These are phyloP conservation scores for Domatiomyces catenatus DNA, from an alignment of 2,329 filamentous ascomycete species.

Conservation along the genomic window DNA sequence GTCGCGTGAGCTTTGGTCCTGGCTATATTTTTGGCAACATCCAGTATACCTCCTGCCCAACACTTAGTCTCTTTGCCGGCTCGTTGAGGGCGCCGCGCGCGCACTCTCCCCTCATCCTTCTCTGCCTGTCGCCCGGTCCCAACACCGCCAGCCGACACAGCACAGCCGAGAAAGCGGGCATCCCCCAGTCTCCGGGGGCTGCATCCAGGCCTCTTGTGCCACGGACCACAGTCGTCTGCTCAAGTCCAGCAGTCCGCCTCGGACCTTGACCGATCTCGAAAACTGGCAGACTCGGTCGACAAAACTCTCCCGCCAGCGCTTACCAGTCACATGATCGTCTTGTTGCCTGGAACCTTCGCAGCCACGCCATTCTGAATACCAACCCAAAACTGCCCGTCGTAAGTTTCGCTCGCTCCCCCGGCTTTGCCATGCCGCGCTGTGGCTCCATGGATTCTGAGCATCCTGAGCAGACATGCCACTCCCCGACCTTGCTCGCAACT, in stretches of 20 bases:
- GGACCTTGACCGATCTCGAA: background rate
- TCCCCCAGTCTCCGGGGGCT: background rate
- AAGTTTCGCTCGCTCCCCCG: background rate
- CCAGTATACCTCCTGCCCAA: background rate
- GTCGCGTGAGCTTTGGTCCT: background rate
- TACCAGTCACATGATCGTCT: background rate
- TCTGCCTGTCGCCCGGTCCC: background rate
- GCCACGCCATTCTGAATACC: background rate
- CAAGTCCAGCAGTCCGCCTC: background rate
- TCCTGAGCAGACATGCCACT: slow-evolving; percentile 1
- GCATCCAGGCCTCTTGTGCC: background rate
- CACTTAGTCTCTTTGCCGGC: background rate
- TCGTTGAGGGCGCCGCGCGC: background rate
- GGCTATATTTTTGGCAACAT: background rate
- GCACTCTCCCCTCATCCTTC: background rate
- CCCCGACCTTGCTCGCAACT: background rate
- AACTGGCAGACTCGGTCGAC: background rate
- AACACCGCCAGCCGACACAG: background rate
- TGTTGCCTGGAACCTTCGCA: background rate
- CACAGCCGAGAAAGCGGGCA: background rate
- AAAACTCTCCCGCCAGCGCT: background rate
- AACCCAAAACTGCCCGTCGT: background rate
- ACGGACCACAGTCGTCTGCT: background rate
- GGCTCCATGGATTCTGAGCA: background rate
- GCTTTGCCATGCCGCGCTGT: background rate